Evolutionary conservation across 1,284 basidiomycete genomes (phyloP), one percentile per base, ranked within the genome.

Genomic region (Rhodotorula sp.): DNA sequence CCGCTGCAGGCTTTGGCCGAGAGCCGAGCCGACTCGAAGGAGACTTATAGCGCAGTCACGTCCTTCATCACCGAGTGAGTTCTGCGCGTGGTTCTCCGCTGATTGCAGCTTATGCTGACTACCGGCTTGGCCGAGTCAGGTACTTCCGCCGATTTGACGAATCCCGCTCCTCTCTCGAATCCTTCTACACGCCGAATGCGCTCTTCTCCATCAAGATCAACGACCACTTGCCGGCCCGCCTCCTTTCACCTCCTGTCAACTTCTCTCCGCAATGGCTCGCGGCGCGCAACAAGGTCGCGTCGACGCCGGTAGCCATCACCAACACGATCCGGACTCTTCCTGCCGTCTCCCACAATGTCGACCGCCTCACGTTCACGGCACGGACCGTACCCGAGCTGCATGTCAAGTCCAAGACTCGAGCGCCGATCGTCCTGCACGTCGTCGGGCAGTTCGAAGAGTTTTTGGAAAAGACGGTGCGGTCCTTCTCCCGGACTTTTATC

Each of bases 381-480:
- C 43, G 63, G 5, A 52, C 29, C 48, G 43, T 76, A 0, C 71
- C 69, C 20, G 72, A 70, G 54, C 63, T 73, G 7, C 62, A 54
- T 20, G 21, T 56, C 23, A 34, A 65, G 15, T 51, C 58, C 15
- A 15, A 46, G 23, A 23, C 47, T 2, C 51, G 34, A 10, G 23
- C 67, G 20, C 69, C 72, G 48, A 68, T 75, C 62, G 26, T 68
- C 46, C 29, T 76, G 8, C 71, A 76, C 47, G 10, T 71, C 31
- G 14, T 61, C 15, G 74, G 69, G 52, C 62, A 68, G 23, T 69
- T 73, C n/a, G 74, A 76, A 46, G 71, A 76, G 57, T 76, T 76
- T 61, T 65, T 69, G 5, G 60, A 66, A 14, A 68, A 76, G 56
- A 52, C 62, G 21, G 49, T 67, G 6, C 52, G 74, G 8, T n/a